phyloP scores from a whole-genome alignment of 352 stramenopile genomes.

The Phytophthora sp. region DNA sequence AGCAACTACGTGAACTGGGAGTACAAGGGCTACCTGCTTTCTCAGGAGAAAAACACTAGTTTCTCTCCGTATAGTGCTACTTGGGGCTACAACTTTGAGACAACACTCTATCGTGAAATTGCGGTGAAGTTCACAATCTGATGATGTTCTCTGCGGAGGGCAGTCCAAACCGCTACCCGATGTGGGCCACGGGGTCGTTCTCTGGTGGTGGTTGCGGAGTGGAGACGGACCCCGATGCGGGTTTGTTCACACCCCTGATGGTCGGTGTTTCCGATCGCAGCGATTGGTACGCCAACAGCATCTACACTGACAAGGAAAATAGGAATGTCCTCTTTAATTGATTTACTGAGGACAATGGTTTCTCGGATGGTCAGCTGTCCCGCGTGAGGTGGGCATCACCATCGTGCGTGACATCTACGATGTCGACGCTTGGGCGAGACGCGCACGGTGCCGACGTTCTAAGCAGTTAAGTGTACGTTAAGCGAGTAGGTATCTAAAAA shows the following conservation, averaged over 20 bases:
- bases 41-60: slow-evolving; percentile 63
- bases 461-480: too few species aligned
- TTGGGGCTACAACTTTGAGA: slow-evolving; percentile 70
- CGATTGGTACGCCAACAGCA: slow-evolving; percentile 72
- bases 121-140: slow-evolving; percentile 57
- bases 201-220: slow-evolving; percentile 16
- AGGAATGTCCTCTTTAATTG: slow-evolving; percentile 70
- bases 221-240: slow-evolving; percentile 27
- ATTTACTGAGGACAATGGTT: slow-evolving; percentile 67
- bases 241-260: slow-evolving; percentile 59
- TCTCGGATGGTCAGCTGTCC: slow-evolving; percentile 46
- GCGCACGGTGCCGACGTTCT: slow-evolving; percentile 42
- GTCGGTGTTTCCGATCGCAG: slow-evolving; percentile 66
- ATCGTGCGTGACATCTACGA: slow-evolving; percentile 69
- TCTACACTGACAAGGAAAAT: slow-evolving; percentile 63
- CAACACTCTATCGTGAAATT: slow-evolving; percentile 55
- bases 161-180: slow-evolving; percentile 55
- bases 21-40: slow-evolving; percentile 69
- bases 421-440: slow-evolving; percentile 48
- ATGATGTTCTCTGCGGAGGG: slow-evolving; percentile 70
- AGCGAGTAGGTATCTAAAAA: too few species aligned
- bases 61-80: slow-evolving; percentile 61
- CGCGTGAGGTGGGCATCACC: slow-evolving; percentile 53
- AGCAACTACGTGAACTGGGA: slow-evolving; percentile 66
- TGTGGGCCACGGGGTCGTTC: slow-evolving; percentile 64